These are phyloP conservation scores for Tricholoma saponaceum DNA, from an alignment of 768 basidiomycete species.

Conservation along the genomic window DNA sequence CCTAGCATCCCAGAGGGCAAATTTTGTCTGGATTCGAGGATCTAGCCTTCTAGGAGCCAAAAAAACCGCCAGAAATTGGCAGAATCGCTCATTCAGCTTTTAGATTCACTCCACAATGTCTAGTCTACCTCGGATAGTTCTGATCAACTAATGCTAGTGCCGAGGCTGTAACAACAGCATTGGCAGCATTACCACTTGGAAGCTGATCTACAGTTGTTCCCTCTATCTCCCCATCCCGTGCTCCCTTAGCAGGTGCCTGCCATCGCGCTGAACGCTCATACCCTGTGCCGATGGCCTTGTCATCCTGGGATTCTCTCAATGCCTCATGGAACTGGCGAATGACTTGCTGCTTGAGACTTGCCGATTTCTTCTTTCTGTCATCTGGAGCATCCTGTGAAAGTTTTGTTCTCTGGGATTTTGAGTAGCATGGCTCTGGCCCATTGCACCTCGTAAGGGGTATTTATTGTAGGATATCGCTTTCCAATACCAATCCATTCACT, in stretches of 20 bases:
- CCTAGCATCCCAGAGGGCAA: too few species aligned
- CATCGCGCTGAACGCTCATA: not conserved
- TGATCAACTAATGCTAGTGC: not conserved
- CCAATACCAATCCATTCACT: not conserved
- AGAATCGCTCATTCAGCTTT: not conserved
- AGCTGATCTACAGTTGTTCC: not conserved
- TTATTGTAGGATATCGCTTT: not conserved
- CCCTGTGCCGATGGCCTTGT: not conserved
- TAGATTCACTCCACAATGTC: not conserved
- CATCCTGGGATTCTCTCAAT: constrained; percentile 8
- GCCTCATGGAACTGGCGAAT: constrained; percentile 7
- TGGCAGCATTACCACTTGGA: constrained; percentile 1
- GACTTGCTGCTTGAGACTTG: not conserved
- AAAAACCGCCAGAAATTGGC: too few species aligned
- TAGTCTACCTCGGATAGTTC: not conserved
- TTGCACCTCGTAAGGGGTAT: not conserved
- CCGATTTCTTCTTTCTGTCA: not conserved
- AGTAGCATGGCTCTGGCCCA: not conserved
- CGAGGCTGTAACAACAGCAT: not conserved
- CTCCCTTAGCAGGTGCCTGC: not conserved
- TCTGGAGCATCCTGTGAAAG: not conserved
- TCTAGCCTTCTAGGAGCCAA: too few species aligned
- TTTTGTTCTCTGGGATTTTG: not conserved
- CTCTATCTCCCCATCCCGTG: not conserved
- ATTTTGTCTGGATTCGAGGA: too few species aligned